Conservation (phyloP, 2,329 filamentous ascomycete genomes). For the Colletotrichum musicola region DNA sequence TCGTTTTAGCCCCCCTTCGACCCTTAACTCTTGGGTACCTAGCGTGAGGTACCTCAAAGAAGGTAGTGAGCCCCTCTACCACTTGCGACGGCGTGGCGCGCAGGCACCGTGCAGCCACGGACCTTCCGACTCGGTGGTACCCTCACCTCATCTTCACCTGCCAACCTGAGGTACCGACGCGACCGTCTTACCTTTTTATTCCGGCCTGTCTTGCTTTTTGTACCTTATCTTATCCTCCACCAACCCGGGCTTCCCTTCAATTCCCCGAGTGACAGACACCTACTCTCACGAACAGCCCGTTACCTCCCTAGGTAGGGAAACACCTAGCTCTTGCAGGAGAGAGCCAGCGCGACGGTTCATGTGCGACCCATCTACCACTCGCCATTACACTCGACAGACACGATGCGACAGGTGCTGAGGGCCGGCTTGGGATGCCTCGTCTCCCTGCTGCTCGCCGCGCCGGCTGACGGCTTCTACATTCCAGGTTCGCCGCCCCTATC, state of each 20-base stretch:
- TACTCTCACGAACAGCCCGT: neutral
- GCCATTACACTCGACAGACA: constrained; percentile 21
- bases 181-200: constrained; percentile 30
- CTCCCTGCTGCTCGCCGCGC: constrained; percentile 56
- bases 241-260: constrained; percentile 17
- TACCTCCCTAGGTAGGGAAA: neutral
- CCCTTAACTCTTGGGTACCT: constrained; percentile 6
- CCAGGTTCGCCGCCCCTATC: constrained; percentile 71
- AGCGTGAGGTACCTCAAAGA: too few relatives aligned
- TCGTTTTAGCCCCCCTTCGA: constrained; percentile 53
- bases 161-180: constrained; percentile 1
- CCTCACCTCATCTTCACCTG: too few relatives aligned
- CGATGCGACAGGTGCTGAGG: constrained; percentile 50
- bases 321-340: neutral
- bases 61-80: neutral
- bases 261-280: neutral
- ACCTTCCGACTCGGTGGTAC: constrained; percentile 13
- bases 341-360: constrained; percentile 2
- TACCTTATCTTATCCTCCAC: constrained; percentile 12
- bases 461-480: constrained; percentile 82
- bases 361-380: constrained; percentile 1
- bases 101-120: constrained; percentile 35
- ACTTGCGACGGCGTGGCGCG: constrained; percentile 33
- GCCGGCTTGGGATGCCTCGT: constrained; percentile 53
- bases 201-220: neutral